A percentile compares a stretch with the other conserved stretches of the same genome.
These are phyloP conservation scores for Quercus gilva DNA, from an alignment of 306 rosid species.

Conservation along the genomic window DNA sequence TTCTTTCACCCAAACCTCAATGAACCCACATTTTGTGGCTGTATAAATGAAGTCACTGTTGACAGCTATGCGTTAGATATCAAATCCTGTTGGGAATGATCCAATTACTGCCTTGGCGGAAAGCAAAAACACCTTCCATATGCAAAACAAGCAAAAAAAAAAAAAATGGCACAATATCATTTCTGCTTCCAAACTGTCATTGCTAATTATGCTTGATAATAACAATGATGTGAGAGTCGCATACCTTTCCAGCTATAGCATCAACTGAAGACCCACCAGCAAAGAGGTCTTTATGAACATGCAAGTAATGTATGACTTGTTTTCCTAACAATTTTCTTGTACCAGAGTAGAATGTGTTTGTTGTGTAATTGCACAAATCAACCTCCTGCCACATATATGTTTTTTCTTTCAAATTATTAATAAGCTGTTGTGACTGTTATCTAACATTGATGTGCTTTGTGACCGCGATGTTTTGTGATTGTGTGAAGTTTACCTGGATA, in stretches of 20 bases:
- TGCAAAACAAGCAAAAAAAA: slow-evolving; percentile 1
- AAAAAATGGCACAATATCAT: neutral
- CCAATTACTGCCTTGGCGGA: slow-evolving; percentile 64
- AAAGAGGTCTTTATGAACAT: slow-evolving; percentile 60
- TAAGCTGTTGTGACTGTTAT: neutral
- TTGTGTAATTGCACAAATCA: slow-evolving; percentile 53
- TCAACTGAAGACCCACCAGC: slow-evolving; percentile 79
- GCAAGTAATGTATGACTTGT: slow-evolving; percentile 69
- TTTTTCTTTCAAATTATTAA: neutral
- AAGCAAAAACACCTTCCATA: slow-evolving; percentile 53
- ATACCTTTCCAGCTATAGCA: slow-evolving; percentile 76
- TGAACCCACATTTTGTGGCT: slow-evolving; percentile 65
- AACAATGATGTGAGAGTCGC: slow-evolving; percentile 1
- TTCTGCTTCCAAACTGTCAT: neutral
- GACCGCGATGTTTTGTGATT: too few species aligned
- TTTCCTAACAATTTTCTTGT: slow-evolving; percentile 77
- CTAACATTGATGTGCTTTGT: too few species aligned
- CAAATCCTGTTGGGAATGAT: slow-evolving; percentile 64
- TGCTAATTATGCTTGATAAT: neutral
- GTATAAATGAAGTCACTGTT: slow-evolving; percentile 74
- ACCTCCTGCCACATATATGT: slow-evolving; percentile 63
- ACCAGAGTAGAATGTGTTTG: slow-evolving; percentile 70
- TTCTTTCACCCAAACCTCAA: slow-evolving; percentile 79
- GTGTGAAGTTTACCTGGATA: slow-evolving; percentile 54
- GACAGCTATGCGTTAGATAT: slow-evolving; percentile 64